Evolutionary conservation across 2,329 filamentous ascomycete species (phyloP), one percentile per base, ranked within the genome.

Genomic region (Colletotrichum sp.): DNA sequence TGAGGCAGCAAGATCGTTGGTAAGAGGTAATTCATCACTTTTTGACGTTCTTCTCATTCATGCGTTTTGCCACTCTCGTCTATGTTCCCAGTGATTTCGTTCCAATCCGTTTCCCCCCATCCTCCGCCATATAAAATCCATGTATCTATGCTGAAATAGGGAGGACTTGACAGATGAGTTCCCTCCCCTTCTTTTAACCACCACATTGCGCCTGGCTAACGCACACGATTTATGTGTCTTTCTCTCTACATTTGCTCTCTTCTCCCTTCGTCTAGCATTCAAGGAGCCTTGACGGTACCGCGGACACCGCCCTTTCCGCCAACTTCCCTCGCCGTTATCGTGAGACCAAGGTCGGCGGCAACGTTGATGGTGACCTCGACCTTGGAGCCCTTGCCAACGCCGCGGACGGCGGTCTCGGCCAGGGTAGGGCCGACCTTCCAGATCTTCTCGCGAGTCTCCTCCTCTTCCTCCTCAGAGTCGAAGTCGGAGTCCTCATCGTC

Each of bases 281-380:
- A 78, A 74, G 81, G 79, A 61, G 80, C 80, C 74, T 82, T 81
- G 75, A 91, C 78, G 70, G 82, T 88, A 48, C 94, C 95, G 80
- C 95, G 89, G 75, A 97, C 92, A 79, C 95, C 96, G 58, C 94
- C 94, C 89, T 98, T 96, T 76, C 92, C 94, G 78, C 96, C 96
- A 65, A 98, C 93, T 85, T 98, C 96, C 78, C 96, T 91, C 72
- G 94, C 93, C 56, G 96, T 94, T 79, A 98, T 90, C 66, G 94
- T 95, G 77, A 98, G 90, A 78, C 89, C 89, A 72, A 98, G 88
- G 83, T 98, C 96, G 30, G 92, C 93, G 71, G 90, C 91, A 78
- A 98, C 94, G 84, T 96, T 98, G 81, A 98, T 91, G 83, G 95
- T 97, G 70, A 98, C 93, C 89, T 99, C 97, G 79, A 99, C 92